Percentiles rank a stretch among this genome's conserved stretches.
Conservation (phyloP, 768 basidiomycete species). For the Gyrodon lividus region DNA sequence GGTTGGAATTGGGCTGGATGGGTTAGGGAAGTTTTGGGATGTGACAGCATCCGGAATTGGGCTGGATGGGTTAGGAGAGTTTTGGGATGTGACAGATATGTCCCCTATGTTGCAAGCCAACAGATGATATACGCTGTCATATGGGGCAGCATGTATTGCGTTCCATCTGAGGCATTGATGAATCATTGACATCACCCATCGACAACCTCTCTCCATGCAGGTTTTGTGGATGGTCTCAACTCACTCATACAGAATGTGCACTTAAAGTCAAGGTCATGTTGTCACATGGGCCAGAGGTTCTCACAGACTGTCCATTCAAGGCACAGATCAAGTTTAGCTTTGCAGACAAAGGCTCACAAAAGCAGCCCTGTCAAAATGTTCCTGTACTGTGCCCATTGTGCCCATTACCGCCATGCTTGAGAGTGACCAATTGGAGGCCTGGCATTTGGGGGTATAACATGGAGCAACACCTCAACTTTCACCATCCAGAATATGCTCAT, state of each 20-base stretch:
- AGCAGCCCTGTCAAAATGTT: background rate
- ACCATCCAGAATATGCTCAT: background rate
- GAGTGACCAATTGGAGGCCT: background rate
- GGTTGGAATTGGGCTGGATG: too few species aligned
- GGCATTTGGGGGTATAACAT: background rate
- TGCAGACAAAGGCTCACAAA: background rate
- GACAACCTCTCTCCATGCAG: background rate
- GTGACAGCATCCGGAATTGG: too few species aligned
- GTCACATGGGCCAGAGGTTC: background rate
- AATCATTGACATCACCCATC: too few species aligned
- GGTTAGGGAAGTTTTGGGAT: too few species aligned
- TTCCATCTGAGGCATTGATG: too few species aligned
- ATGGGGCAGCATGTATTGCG: too few species aligned
- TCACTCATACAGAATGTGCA: background rate
- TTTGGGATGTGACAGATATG: too few species aligned
- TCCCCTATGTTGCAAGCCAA: too few species aligned
- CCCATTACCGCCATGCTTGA: background rate
- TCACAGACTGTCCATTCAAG: background rate
- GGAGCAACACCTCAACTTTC: background rate
- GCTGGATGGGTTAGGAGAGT: too few species aligned
- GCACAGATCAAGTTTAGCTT: background rate
- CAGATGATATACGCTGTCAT: too few species aligned
- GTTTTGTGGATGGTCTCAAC: background rate
- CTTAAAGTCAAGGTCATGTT: background rate
- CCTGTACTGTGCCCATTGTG: background rate